Base-by-base conservation (phyloP, 2,329 filamentous ascomycete species). In the Penicillium sp. region DNA sequence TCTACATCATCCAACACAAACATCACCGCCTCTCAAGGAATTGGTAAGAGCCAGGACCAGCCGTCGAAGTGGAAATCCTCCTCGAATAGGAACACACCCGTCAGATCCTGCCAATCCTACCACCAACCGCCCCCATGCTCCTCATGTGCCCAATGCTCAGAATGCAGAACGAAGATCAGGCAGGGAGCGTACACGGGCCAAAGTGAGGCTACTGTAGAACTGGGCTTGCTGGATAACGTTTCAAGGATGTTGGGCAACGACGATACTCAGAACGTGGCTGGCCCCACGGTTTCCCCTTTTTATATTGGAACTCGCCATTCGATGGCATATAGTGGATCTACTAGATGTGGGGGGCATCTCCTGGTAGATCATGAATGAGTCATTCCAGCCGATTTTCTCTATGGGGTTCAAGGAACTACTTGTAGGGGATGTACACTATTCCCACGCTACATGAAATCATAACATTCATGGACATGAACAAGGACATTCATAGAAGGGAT, bases 181-280 rank as follows among this genome's bases (percentile, higher is more conserved):
- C 57, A 60, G 52, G 56, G 48, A 48, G 24, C 27, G 19, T 26
- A 29, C 22, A 39, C 26, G 29, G 48, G 29, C 56, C 26, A 56
- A 61, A 63, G 61, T 63, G 61, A 63, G 61, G 61, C 61, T 63
- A 51, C 55, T 52, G 37, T 26, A 27, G 22, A 37, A 19, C 21
- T 29, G 37, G 48, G 45, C 45, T 45, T 49, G 47, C 47, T 24
- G 22, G 14, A 29, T 29, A 35, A 31, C 60, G 58, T 58, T 61
- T 58, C 56, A 61, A 56, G 52, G 48, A 41, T 33, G 60, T 62
- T 60, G 60, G 60, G 60, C 60, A 60, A 55, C 52, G 52, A 58
- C 22, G 29, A 51, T 31, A 43, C 10, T 21, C 33, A 35, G n/a
- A 16, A 19, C 27, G 31, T 53, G 31, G 51, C 31, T 47, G 51